Base-by-base conservation (phyloP, 257 asterid species). In the Craterostigma plantagineum region DNA sequence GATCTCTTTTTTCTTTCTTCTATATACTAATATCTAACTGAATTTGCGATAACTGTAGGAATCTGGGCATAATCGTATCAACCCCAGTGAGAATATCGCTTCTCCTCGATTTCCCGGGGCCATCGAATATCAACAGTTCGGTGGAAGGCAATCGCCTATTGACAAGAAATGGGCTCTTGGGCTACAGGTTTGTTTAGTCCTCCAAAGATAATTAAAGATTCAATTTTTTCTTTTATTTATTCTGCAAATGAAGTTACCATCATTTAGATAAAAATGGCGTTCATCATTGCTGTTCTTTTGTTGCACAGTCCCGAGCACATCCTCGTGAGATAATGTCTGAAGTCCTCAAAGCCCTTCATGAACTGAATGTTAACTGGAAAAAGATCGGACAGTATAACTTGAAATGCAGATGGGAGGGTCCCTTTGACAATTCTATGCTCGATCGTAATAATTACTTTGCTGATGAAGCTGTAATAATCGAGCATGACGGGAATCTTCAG, bases 161-260 rank as follows among this genome's bases (percentile, higher is more conserved):
- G 96, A 81, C 33, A 62, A 73, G 58, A 81, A 81, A 71, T 86
- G 96, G 96, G 91, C 94, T 49, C 96, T 81, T 52, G 96, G 96
- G 37, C 91, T 86, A 44, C 96, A 86, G 94, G 96, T 81, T n/a
- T n/a, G n/a, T n/a, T 13, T 7, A 10, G 4, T 63, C 37, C 68
- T 42, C 43, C 2, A 23, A 23, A 23, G 30, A 23, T 23, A 23
- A 23, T 23, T 23, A 23, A 23, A 23, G 6, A 23, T 23, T 23
- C 30, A 23, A 23, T 23, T 23, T 2, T 23, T 23, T 6, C 6
- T 23, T 23, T 23, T 23, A n/a, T n/a, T n/a, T n/a, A n/a, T 23
- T 6, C 30, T 6, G 30, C 6, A 23, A 23, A 23, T 23, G 30
- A 23, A 23, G 6, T 23, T 23, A 23, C 2, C 6, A 23, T 23